Percentiles rank a stretch among this genome's conserved stretches.
Evolutionary conservation across 305 asterid species (phyloP).

Genomic region (Rubia tinctorum): DNA sequence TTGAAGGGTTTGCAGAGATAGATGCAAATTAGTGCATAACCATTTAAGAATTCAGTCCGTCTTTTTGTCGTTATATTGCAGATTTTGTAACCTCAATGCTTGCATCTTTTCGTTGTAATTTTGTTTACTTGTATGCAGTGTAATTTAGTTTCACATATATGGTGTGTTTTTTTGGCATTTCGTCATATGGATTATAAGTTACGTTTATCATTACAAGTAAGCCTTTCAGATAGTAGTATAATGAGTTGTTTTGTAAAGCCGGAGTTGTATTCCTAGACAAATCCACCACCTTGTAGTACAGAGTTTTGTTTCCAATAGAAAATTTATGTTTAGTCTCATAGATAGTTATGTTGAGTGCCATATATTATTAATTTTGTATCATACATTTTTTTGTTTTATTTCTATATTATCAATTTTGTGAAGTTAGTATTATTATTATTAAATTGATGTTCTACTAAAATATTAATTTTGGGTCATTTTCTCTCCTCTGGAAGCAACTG

Average conservation of each 20-base stretch:
- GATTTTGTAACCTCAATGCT: background rate
- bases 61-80: background rate
- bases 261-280: constrained; percentile 25
- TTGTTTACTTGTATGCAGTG: background rate
- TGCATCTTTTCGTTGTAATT: background rate
- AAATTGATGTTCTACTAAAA: too few relatives aligned
- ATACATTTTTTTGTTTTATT: too few relatives aligned
- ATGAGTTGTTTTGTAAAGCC: constrained; percentile 95
- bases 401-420: too few relatives aligned
- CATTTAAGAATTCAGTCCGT: background rate
- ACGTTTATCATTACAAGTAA: constrained; percentile 40
- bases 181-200: background rate
- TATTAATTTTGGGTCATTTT: too few relatives aligned
- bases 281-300: constrained; percentile 25
- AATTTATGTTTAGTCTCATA: background rate
- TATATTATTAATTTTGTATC: too few relatives aligned
- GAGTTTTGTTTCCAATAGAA: constrained; percentile 41
- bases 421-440: too few relatives aligned
- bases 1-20: too few relatives aligned
- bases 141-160: background rate
- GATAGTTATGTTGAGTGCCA: too few relatives aligned
- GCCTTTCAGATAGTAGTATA: constrained; percentile 39
- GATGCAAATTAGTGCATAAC: too few relatives aligned
- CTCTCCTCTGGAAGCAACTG: too few relatives aligned
- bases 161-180: background rate